Evolutionary conservation across 768 basidiomycete genomes (phyloP), one percentile per base, ranked within the genome.

Genomic region (Naganishia randhawae): DNA sequence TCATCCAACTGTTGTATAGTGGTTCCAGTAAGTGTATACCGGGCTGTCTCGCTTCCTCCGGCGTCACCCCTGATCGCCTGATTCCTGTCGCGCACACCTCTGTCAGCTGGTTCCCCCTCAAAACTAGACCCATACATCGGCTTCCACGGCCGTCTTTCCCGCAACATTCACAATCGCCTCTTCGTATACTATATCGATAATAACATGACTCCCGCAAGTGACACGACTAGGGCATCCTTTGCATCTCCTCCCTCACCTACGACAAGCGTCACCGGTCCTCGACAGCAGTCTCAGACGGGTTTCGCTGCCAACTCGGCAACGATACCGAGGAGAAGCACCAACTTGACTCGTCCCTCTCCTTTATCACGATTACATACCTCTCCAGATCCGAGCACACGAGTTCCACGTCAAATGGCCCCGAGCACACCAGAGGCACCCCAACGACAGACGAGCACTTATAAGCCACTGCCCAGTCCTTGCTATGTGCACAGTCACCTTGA

Each of bases 401-500:
- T 45, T 25, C 14, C 22, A 25, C 41, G 32, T 2, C 52, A 35
- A 54, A n/a, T n/a, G n/a, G n/a, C n/a, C n/a, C n/a, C n/a, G n/a
- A n/a, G 29, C 31, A 67, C 53, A 55, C 29, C 53, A 51, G 53
- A 55, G 39, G 19, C 22, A 25, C 41, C 50, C 1, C 52, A 35
- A 54, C 42, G 42, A 33, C 53, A 19, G 22, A n/a, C 55, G 45
- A 37, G 22, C 33, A 35, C 35, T 17, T 66, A 5, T 17, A 66
- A 39, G 27, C 29, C 65, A 22, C 50, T 37, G 5, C 17, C 51
- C 32, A 68, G 67, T 35, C 93, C 93, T 11, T 96, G 92, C 77
- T 95, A 93, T 80, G 87, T 97, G 41, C 93, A 97, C 82, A 92
- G 90, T 0, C 86, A 90, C 72, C 88, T 97, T 54, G 90, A 95